Conservation (phyloP, 140 eudicot genomes). For the Ambrosia hybrid region DNA sequence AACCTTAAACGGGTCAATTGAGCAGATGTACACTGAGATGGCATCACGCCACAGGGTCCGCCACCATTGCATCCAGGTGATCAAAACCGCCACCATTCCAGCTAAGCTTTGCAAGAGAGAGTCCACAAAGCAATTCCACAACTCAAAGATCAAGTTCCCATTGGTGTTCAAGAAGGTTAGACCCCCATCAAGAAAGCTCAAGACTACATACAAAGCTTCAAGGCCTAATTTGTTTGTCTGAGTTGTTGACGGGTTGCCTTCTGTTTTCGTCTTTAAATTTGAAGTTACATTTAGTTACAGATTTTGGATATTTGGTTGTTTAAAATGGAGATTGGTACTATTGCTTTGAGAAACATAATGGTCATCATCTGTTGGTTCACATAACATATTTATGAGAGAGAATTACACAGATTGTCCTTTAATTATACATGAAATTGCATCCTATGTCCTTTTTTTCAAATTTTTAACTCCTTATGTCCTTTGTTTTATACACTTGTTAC, state of each 20-base stretch:
- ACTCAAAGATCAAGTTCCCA: constrained; percentile 62
- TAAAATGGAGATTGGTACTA: constrained; percentile 19
- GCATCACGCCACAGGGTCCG: constrained; percentile 69
- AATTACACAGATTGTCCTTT: too few relatives aligned
- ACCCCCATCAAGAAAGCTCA: constrained; percentile 57
- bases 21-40: constrained; percentile 75
- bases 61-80: constrained; percentile 59
- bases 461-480: too few relatives aligned
- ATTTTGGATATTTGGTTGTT: constrained; percentile 1
- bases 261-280: constrained; percentile 14
- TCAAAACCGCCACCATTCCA: constrained; percentile 66
- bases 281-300: constrained; percentile 18
- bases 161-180: constrained; percentile 62
- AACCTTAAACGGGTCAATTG: constrained; percentile 51
- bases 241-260: constrained; percentile 7
- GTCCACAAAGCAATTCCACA: constrained; percentile 60
- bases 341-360: constrained; percentile 13
- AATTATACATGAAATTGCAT: too few relatives aligned
- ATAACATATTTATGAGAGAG: too few relatives aligned
- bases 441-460: too few relatives aligned
- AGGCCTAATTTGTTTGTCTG: constrained; percentile 60
- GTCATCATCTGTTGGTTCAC: too few relatives aligned
- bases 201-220: constrained; percentile 62
- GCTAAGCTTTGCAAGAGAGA: constrained; percentile 69
- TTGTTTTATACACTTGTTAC: too few relatives aligned